Percentiles rank a stretch among this genome's conserved stretches.
phyloP scores from a whole-genome alignment of 2,329 filamentous ascomycete species.

The Colletotrichum spaethianum region DNA sequence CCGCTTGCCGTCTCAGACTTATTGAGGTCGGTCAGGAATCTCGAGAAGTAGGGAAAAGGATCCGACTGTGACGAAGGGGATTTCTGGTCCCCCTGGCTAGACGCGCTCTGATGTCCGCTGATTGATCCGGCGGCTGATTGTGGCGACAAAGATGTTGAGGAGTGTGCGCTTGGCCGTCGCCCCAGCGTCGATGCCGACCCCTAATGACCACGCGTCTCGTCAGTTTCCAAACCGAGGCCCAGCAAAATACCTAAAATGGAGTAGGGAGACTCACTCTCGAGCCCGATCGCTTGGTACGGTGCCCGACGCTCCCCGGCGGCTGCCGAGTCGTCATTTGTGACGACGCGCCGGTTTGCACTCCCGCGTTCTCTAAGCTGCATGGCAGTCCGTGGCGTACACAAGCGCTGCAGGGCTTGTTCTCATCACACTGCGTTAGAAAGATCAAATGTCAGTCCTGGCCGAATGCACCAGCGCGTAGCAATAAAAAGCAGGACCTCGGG shows the following conservation, averaged over 20 bases:
- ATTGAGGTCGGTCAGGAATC: constrained; percentile 45
- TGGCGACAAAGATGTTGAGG: constrained; percentile 31
- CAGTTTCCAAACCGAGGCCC: constrained; percentile 26
- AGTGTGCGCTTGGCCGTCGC: constrained; percentile 36
- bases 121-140: constrained; percentile 31
- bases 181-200: constrained; percentile 18
- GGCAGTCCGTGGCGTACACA: constrained; percentile 53
- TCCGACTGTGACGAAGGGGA: constrained; percentile 30
- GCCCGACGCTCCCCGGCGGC: constrained; percentile 7
- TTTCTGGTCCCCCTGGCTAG: constrained; percentile 22
- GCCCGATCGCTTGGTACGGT: constrained; percentile 20
- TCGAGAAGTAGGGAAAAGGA: constrained; percentile 45
- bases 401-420: constrained; percentile 54
- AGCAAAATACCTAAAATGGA: background rate
- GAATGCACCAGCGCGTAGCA: background rate
- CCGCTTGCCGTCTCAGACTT: constrained; percentile 42
- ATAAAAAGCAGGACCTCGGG: background rate
- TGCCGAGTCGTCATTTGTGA: constrained; percentile 15
- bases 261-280: constrained; percentile 23
- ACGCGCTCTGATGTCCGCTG: constrained; percentile 15
- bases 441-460: constrained; percentile 12
- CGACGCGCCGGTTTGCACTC: constrained; percentile 11
- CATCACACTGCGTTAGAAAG: constrained; percentile 53
- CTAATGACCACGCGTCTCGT: constrained; percentile 21
- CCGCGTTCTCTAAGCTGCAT: constrained; percentile 47